These are phyloP conservation scores for Macrolepiota dolichaula DNA, from an alignment of 768 basidiomycete genomes.

Conservation along the genomic window DNA sequence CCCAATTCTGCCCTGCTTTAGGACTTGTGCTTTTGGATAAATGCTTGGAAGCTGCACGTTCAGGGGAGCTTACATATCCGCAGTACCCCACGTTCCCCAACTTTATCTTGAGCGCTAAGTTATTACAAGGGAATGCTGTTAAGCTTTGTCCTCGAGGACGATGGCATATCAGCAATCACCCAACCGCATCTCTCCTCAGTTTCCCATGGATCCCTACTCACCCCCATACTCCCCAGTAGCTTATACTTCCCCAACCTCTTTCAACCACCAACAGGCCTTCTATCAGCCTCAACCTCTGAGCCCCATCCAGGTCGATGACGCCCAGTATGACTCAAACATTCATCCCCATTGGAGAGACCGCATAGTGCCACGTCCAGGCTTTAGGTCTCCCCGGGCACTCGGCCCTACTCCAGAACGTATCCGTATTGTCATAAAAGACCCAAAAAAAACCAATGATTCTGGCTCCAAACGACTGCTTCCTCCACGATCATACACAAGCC, in stretches of 20 bases:
- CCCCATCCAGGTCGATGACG: conserved; percentile 4
- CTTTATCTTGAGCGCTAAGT: neutral
- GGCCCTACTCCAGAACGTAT: neutral
- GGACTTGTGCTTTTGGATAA: neutral
- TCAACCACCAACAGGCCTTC: neutral
- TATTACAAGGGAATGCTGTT: conserved; percentile 1
- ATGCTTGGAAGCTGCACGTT: neutral
- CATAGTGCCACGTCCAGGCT: conserved; percentile 6
- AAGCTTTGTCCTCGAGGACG: neutral
- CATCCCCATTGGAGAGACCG: conserved; percentile 10
- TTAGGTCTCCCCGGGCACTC: conserved; percentile 1
- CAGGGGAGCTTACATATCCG: conserved; percentile 1
- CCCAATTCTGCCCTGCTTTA: neutral
- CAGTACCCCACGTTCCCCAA: conserved; percentile 2
- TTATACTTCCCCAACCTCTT: neutral
- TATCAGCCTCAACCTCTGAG: neutral
- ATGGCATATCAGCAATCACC: conserved; percentile 2
- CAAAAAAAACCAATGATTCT: neutral
- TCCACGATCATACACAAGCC: neutral
- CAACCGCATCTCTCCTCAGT: neutral
- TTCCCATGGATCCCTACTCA: conserved; percentile 6
- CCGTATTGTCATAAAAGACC: conserved; percentile 6
- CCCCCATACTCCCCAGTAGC: neutral
- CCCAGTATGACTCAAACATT: neutral
- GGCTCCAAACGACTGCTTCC: neutral